These are phyloP conservation scores for Panicum virgatum DNA, from an alignment of 202 grass and related monocot species.

Conservation along the genomic window DNA sequence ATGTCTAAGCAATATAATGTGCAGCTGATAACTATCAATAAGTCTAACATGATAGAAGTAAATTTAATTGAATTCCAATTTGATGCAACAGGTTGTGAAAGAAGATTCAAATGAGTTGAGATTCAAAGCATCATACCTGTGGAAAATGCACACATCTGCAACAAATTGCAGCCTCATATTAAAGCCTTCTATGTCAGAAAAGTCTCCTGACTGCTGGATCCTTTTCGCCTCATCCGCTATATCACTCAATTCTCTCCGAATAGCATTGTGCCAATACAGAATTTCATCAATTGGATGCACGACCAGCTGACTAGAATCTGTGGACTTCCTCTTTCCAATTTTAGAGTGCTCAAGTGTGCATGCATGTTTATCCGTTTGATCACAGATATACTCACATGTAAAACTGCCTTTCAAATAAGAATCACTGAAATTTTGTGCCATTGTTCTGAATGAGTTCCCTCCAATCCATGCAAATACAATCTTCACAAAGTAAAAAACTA, in stretches of 20 bases:
- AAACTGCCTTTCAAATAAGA: slow-evolving; percentile 16
- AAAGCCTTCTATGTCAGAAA: slow-evolving; percentile 74
- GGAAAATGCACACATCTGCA: slow-evolving; percentile 94
- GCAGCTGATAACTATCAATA: neutral
- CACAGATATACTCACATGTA: slow-evolving; percentile 19
- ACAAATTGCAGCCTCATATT: slow-evolving; percentile 78
- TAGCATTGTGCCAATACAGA: slow-evolving; percentile 92
- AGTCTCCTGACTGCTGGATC: slow-evolving; percentile 70
- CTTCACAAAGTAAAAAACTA: slow-evolving; percentile 45
- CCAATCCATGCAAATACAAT: slow-evolving; percentile 85
- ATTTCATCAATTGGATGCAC: slow-evolving; percentile 93
- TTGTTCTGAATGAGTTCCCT: slow-evolving; percentile 52
- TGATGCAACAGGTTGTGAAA: slow-evolving; percentile 21
- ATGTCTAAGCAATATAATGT: slow-evolving; percentile 1
- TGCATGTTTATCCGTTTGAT: slow-evolving; percentile 31
- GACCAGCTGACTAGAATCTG: slow-evolving; percentile 41
- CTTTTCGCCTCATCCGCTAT: slow-evolving; percentile 75
- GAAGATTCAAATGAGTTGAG: slow-evolving; percentile 27
- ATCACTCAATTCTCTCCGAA: slow-evolving; percentile 69
- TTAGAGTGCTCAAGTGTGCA: slow-evolving; percentile 51
- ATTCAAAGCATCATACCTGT: slow-evolving; percentile 59
- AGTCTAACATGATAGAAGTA: neutral
- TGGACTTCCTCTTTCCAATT: slow-evolving; percentile 67
- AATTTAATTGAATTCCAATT: neutral
- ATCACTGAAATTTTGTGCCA: slow-evolving; percentile 16